phyloP scores from a whole-genome alignment of 345 rosid species.

The Erodium maritimum region DNA sequence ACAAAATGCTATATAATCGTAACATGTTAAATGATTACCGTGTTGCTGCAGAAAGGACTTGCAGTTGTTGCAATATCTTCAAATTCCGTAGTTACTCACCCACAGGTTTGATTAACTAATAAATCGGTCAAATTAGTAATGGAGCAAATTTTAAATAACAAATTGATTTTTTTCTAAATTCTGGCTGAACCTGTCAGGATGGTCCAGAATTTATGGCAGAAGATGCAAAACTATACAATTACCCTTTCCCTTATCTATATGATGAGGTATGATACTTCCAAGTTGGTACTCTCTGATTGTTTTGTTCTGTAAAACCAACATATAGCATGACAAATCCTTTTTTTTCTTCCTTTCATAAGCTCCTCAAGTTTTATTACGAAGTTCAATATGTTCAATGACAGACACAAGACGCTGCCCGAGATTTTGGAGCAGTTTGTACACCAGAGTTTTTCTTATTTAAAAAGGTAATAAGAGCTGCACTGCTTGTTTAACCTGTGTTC shows the following conservation, averaged over 20 bases:
- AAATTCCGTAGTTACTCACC: conserved; percentile 65
- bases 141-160: background rate
- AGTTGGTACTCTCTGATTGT: no score
- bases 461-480: conserved; percentile 33
- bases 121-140: background rate
- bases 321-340: no score
- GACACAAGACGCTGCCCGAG: conserved; percentile 75
- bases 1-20: no score
- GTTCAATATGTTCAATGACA: conserved; percentile 14
- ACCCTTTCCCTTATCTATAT: conserved; percentile 78
- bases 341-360: no score
- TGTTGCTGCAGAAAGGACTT: conserved; percentile 62
- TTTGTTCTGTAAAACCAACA: no score
- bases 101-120: conserved; percentile 41
- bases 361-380: background rate
- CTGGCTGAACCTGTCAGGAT: conserved; percentile 40
- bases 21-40: background rate
- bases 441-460: conserved; percentile 82
- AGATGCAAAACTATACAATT: conserved; percentile 52
- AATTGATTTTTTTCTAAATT: conserved; percentile 12
- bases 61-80: conserved; percentile 90
- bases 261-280: conserved; percentile 42
- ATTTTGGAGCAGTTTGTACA: conserved; percentile 76
- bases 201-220: conserved; percentile 89
- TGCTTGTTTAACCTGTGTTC: background rate